Base-by-base conservation (phyloP, 495 filamentous ascomycete genomes). In the Penicillium waksmanii region DNA sequence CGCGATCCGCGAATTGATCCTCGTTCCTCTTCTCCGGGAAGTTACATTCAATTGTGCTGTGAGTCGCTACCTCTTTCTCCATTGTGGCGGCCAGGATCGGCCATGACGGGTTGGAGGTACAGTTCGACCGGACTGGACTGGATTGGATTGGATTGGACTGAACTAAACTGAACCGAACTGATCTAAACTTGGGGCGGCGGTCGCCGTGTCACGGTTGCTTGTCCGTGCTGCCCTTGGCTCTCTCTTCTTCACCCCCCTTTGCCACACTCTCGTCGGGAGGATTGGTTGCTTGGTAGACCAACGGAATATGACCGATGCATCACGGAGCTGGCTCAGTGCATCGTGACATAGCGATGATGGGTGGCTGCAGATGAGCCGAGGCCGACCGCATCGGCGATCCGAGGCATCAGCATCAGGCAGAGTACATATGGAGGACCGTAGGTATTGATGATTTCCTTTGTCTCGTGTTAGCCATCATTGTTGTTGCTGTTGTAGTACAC, bases 1-100 rank as follows among this genome's bases (percentile, higher is more conserved):
- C 36, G 51, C 44, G 60, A 66, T 67, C 57, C 51, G 35, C 48
- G 54, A 17, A 61, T 65, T 58, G 62, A 66, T 63, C 59, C 60
- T 63, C 64, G 31, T 51, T 62, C 52, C 59, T 53, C 47, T 53
- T 48, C 21, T 59, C 55, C 58, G 63, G 23, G 56, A 59, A 66
- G 63, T 66, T 66, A 66, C 63, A 62, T 66, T 53, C 43, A 48
- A 33, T 9, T 17, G 25, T 19, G 43, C 31, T 36, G 23, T n/a
- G 5, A 43, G 12, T 51, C 48, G 35, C 48, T 17, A 15, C 42
- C 42, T 17, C 42, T 17, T 44, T 44, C 42, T 44, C 42, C 42
- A 44, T 44, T 44, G 46, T 46, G 40, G 50, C 56, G 38, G 56
- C 57, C 18, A 55, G 53, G 53, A 57, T 63, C 61, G 53, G 56